These are phyloP conservation scores for Alternaria sp. DNA, from an alignment of 2,329 filamentous ascomycete species.

Conservation along the genomic window DNA sequence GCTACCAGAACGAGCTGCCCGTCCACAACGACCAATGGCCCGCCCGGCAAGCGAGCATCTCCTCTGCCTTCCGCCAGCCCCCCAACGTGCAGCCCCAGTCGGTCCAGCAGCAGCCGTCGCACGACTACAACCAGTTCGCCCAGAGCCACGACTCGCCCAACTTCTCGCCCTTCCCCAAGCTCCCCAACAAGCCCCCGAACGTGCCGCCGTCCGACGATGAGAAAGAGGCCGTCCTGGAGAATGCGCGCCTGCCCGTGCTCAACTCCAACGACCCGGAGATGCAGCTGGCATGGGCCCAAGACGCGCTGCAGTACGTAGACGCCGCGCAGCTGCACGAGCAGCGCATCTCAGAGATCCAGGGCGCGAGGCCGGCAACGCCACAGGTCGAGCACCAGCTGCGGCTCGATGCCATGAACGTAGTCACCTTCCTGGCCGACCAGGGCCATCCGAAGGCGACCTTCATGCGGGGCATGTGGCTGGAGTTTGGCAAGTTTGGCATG, in stretches of 20 bases:
- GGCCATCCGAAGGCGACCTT: slow-evolving; percentile 93
- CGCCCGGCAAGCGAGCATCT: slow-evolving; percentile 44
- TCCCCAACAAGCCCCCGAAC: slow-evolving; percentile 79
- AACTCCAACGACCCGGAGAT: slow-evolving; percentile 94
- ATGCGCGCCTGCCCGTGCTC: slow-evolving; percentile 80
- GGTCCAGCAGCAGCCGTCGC: slow-evolving; percentile 35
- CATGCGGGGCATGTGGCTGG: slow-evolving; percentile 93
- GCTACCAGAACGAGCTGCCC: slow-evolving; percentile 34
- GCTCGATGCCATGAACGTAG: slow-evolving; percentile 88
- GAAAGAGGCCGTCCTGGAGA: slow-evolving; percentile 87
- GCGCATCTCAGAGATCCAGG: slow-evolving; percentile 66
- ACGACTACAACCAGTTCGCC: slow-evolving; percentile 49
- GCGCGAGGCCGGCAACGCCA: slow-evolving; percentile 76
- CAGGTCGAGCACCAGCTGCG: slow-evolving; percentile 87
- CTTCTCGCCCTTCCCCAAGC: slow-evolving; percentile 90
- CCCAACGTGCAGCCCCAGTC: slow-evolving; percentile 43
- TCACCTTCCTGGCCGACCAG: slow-evolving; percentile 87
- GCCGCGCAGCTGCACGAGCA: slow-evolving; percentile 77
- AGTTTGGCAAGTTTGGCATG: slow-evolving; percentile 95
- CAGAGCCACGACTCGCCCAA: slow-evolving; percentile 66
- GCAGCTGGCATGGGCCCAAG: slow-evolving; percentile 96
- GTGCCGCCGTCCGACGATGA: slow-evolving; percentile 94
- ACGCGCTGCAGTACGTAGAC: slow-evolving; percentile 88
- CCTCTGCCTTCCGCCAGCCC: slow-evolving; percentile 45
- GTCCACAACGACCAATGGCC: slow-evolving; percentile 37